phyloP scores from a whole-genome alignment of 495 filamentous ascomycete species.

The Xylaria intraflava region DNA sequence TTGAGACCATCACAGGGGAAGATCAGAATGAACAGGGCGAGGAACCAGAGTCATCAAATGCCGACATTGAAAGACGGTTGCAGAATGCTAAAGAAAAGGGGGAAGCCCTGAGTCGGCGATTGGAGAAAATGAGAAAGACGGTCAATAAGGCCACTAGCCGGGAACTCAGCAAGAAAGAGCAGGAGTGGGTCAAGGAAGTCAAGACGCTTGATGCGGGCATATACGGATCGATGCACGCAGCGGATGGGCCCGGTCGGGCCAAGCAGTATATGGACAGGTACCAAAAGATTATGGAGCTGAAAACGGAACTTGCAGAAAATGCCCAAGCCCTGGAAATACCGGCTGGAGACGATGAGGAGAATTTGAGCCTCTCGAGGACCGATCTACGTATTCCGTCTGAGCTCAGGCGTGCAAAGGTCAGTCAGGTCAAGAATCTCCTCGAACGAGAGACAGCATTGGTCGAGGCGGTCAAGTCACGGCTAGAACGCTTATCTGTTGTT shows the following conservation, averaged over 20 bases:
- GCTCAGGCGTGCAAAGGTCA: conserved; percentile 59
- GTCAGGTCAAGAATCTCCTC: conserved; percentile 62
- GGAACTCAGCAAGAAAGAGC: conserved; percentile 68
- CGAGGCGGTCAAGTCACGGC: conserved; percentile 48
- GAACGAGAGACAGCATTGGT: conserved; percentile 59
- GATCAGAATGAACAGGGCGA: conserved; percentile 43
- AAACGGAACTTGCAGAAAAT: conserved; percentile 47
- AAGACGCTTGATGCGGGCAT: conserved; percentile 40
- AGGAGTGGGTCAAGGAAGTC: conserved; percentile 61
- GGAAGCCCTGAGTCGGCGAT: conserved; percentile 49
- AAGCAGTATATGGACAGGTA: conserved; percentile 42
- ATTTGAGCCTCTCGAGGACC: conserved; percentile 18
- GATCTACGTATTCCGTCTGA: conserved; percentile 55
- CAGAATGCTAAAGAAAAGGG: conserved; percentile 53
- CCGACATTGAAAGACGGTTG: conserved; percentile 55
- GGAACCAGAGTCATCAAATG: conserved; percentile 40
- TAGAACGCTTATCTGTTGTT: conserved; percentile 37
- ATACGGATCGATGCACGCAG: conserved; percentile 31
- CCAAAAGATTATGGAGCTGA: conserved; percentile 40
- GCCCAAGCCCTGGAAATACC: conserved; percentile 33
- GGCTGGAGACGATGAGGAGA: conserved; percentile 25
- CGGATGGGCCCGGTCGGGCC: conserved; percentile 15
- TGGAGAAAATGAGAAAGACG: conserved; percentile 57
- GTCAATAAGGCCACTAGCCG: conserved; percentile 52
- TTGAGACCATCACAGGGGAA: conserved; percentile 60